Evolutionary conservation across 331 rosid genomes (phyloP).

Genomic region (Telfairia occidentalis): DNA sequence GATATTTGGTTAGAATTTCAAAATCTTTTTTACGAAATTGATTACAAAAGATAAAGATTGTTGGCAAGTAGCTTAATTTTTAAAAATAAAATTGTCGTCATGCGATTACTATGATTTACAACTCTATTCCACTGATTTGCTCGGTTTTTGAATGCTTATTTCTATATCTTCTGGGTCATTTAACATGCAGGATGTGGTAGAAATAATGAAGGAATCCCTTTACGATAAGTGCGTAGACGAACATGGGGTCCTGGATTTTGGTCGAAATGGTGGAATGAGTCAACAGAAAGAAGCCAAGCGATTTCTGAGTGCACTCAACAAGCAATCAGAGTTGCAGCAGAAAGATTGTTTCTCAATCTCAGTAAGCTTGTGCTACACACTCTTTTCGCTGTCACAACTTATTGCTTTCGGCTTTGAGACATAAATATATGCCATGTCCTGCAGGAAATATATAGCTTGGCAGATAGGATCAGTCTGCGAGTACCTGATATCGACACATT

Average conservation of each 20-base stretch:
- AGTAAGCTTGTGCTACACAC: conserved; percentile 23
- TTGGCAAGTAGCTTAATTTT: not conserved
- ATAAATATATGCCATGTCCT: not conserved
- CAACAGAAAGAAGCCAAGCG: conserved; percentile 94
- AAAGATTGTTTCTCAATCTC: conserved; percentile 75
- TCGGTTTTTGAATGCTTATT: not conserved
- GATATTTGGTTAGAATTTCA: not conserved
- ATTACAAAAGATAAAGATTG: not conserved
- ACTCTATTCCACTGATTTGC: not conserved
- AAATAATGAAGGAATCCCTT: conserved; percentile 91
- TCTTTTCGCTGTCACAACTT: conserved; percentile 12
- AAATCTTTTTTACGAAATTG: not conserved
- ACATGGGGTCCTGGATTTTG: conserved; percentile 83
- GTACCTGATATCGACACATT: conserved; percentile 82
- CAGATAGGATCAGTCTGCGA: conserved; percentile 63
- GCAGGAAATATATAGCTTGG: conserved; percentile 90
- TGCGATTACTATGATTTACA: not conserved
- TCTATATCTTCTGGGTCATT: conserved; percentile 12
- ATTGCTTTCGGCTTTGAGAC: not conserved
- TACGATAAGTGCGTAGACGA: conserved; percentile 84
- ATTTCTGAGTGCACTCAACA: conserved; percentile 80
- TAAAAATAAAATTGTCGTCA: not conserved
- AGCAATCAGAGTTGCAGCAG: conserved; percentile 80
- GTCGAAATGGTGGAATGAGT: conserved; percentile 98
- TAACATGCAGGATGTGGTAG: conserved; percentile 78